These are phyloP conservation scores for Danielia reshetovae DNA, from an alignment of 805 yeast species.

Conservation along the genomic window DNA sequence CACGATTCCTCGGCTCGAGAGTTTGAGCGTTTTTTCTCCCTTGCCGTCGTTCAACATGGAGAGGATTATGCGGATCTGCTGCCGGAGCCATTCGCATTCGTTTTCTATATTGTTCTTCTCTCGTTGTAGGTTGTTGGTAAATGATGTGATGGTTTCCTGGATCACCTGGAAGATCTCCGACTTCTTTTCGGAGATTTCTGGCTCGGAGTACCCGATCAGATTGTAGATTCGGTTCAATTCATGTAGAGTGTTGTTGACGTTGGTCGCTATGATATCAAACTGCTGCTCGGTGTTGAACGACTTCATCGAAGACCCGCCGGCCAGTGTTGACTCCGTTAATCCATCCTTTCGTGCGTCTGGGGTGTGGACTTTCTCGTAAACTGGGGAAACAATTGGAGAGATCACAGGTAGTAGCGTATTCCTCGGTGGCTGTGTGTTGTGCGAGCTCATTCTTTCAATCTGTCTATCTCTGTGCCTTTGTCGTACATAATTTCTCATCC, in stretches of 20 bases:
- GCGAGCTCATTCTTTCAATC: neutral
- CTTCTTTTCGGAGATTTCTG: conserved; percentile 47
- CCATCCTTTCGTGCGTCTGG: too few relatives aligned
- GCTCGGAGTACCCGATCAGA: conserved; percentile 52
- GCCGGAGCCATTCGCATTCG: conserved; percentile 45
- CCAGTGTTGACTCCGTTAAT: conserved; percentile 2
- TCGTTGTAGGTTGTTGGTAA: conserved; percentile 16
- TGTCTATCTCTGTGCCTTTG: neutral
- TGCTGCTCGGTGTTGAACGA: conserved; percentile 11
- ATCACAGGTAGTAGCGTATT: neutral
- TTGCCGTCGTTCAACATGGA: conserved; percentile 35
- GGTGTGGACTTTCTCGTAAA: neutral
- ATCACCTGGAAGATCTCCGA: conserved; percentile 46
- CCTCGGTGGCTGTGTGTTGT: neutral
- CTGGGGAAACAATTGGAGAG: neutral
- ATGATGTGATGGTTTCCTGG: conserved; percentile 42
- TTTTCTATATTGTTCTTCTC: conserved; percentile 35
- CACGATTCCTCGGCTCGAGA: conserved; percentile 28
- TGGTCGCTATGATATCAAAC: conserved; percentile 29
- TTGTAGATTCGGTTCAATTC: conserved; percentile 46
- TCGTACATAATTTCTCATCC: too few relatives aligned
- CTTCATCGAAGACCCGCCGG: conserved; percentile 2
- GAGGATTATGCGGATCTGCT: conserved; percentile 36
- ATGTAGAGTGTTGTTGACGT: conserved; percentile 34
- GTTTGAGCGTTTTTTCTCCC: conserved; percentile 22